Evolutionary conservation across 2,329 filamentous ascomycete species (phyloP), one percentile per base, ranked within the genome.

Genomic region (Colletotrichum tabaci): DNA sequence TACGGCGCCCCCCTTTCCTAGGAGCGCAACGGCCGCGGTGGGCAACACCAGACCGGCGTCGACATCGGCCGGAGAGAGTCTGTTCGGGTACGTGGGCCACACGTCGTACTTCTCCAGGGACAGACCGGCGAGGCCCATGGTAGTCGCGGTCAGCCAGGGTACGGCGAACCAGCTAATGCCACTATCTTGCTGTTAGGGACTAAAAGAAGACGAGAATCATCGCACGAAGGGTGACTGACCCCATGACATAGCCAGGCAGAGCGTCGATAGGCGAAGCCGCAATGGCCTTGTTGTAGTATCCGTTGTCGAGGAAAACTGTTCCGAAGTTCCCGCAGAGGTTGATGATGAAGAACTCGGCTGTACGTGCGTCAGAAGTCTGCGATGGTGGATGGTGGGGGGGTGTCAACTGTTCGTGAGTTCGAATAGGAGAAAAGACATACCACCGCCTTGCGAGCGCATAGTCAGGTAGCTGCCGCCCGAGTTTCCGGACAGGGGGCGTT

Each of bases 231-330:
- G 13, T 3, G 3, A 21, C 70, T 35, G 46, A 73, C 72, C 95
- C 95, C 73, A 96, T 88, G 66, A 98, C 92, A 78, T 98, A 98
- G 21, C 95, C 95, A 0, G 95, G 95, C 2, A 98, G 89, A 0
- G 95, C 95, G 72, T 96, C 91, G 0, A 96, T 92, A 0, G 94
- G 94, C 26, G 91, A 92, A 0, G 95, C 94, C 8, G 95, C 94
- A 77, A 98, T 97, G 18, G 94, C 95, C 82, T 97, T 97, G 87
- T 97, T 96, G 83, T 95, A 97, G 84, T 97, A 97, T 18, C 93
- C 92, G 74, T 95, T 95, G 78, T 97, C 94, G 55, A 94, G 87
- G 84, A 97, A 97, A 4, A 97, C 93, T 1, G 93, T 95, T 70
- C 88, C 92, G 72, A 96, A 96, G 82, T 95, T 95, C 50, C 94